Evolutionary conservation across 2,329 filamentous ascomycete species (phyloP), one percentile per base, ranked within the genome.

Genomic region (Chrysosporium queenslandicum): DNA sequence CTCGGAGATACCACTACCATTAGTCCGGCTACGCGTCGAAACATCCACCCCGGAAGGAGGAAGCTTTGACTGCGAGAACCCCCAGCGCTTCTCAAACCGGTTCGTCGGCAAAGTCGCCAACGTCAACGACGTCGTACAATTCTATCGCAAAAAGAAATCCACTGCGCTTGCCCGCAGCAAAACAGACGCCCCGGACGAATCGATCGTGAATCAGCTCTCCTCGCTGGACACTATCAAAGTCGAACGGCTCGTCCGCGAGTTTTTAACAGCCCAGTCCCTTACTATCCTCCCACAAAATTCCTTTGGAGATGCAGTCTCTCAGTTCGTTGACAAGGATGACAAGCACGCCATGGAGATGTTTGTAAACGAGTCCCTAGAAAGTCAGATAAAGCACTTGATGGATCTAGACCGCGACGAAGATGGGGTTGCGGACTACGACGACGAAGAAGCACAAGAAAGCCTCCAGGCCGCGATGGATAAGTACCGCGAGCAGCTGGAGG

Each of bases 241-340:
- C 3, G 88, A 94, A 58, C 85, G 85, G 58, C 76, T 98, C 0
- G 91, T 98, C 0, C 79, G 85, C 46, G 89, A 97, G 59, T 96
- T 90, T 61, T 77, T 98, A 2, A 80, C 80, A 0, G 86, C 87
- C 0, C 90, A 97, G 62, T 90, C 87, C 0, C 79, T 98, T 29
- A 94, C 90, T 53, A 92, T 98, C 46, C 76, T 98, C 0, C 92
- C 92, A 0, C 87, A 95, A 61, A 92, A 90, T 27, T 86, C 85
- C 0, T 96, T 98, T 63, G 86, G 89, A 14, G 90, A 97, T 63
- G 92, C 92, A 0, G 88, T 98, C 4, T 84, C 83, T 43, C 86
- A 94, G 56, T 98, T 92, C 61, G 88, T 98, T 23, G 83, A 90
- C 65, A 97, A 97, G 60, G 88, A 95, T 59, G 92, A 98, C 71